These are phyloP conservation scores for Diphasiastrum complanatum DNA, from an alignment of 83 land plant species.

Conservation along the genomic window DNA sequence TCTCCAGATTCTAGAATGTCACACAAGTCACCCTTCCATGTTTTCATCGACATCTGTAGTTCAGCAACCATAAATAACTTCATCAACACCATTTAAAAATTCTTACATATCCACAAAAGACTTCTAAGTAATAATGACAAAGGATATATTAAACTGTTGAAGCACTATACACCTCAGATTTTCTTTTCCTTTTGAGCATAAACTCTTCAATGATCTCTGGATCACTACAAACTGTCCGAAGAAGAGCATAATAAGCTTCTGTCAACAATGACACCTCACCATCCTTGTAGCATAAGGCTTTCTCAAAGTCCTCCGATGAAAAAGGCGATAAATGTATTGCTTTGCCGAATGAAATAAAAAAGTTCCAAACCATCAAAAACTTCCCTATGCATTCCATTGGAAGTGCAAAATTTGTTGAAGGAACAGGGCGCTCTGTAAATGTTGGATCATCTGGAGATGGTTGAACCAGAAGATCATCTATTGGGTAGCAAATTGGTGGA, in stretches of 20 bases:
- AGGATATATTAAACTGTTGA: too few species aligned
- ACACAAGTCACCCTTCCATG: conserved; percentile 75
- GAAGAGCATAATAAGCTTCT: conserved; percentile 60
- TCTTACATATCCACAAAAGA: too few species aligned
- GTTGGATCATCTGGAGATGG: conserved; percentile 51
- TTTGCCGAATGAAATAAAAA: conserved; percentile 64
- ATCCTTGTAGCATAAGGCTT: conserved; percentile 56
- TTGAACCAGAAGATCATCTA: conserved; percentile 75
- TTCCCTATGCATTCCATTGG: conserved; percentile 80
- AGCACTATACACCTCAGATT: conserved; percentile 49
- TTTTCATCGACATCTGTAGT: conserved; percentile 51
- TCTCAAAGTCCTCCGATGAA: conserved; percentile 70
- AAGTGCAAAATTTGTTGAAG: conserved; percentile 56
- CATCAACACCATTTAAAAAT: too few species aligned
- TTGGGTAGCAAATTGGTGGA: conserved; percentile 79
- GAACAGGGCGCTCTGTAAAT: conserved; percentile 56
- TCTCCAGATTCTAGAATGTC: conserved; percentile 61
- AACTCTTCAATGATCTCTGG: conserved; percentile 28
- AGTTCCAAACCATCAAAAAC: conserved; percentile 87
- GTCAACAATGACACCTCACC: conserved; percentile 41
- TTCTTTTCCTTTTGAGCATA: conserved; percentile 36
- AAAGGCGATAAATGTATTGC: conserved; percentile 61
- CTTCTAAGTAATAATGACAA: too few species aligned
- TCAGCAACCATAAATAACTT: too few species aligned
- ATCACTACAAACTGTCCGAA: conserved; percentile 54